These are phyloP conservation scores for Podospora pseudopauciseta DNA, from an alignment of 495 filamentous ascomycete species.

Conservation along the genomic window DNA sequence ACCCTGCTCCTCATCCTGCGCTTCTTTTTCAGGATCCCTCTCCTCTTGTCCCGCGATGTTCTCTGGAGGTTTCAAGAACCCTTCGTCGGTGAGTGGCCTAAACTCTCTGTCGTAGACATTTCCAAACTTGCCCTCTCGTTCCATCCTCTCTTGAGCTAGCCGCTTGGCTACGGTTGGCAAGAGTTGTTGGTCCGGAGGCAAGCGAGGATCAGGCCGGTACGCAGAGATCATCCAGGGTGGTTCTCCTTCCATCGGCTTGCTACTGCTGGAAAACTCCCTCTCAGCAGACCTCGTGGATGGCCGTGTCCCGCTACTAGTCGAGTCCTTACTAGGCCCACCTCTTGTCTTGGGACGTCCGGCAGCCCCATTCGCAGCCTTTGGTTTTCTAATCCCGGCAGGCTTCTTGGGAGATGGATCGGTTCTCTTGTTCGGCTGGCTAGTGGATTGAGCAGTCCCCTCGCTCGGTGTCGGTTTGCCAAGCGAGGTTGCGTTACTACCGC, in stretches of 20 bases:
- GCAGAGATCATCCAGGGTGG: slow-evolving; percentile 92
- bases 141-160: slow-evolving; percentile 93
- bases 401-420: slow-evolving; percentile 50
- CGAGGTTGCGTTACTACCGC: slow-evolving; percentile 62
- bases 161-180: slow-evolving; percentile 89
- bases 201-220: slow-evolving; percentile 91
- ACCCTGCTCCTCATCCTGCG: slow-evolving; percentile 34
- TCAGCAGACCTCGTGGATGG: slow-evolving; percentile 52
- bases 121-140: slow-evolving; percentile 79
- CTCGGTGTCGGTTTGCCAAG: slow-evolving; percentile 51
- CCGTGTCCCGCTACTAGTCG: slow-evolving; percentile 52
- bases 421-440: slow-evolving; percentile 42
- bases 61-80: slow-evolving; percentile 47
- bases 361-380: slow-evolving; percentile 39
- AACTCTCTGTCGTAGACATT: slow-evolving; percentile 80
- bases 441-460: slow-evolving; percentile 17
- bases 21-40: slow-evolving; percentile 26
- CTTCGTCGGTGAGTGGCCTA: slow-evolving; percentile 64
- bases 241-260: slow-evolving; percentile 84
- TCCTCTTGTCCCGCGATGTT: slow-evolving; percentile 15
- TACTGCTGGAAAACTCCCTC: slow-evolving; percentile 42
- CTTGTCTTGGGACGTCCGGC: slow-evolving; percentile 61
- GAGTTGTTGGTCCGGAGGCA: slow-evolving; percentile 93
- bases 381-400: slow-evolving; percentile 37
- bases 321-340: slow-evolving; percentile 49